Conservation (phyloP, 805 yeast species). For the Wickerhamia fluorescens region DNA sequence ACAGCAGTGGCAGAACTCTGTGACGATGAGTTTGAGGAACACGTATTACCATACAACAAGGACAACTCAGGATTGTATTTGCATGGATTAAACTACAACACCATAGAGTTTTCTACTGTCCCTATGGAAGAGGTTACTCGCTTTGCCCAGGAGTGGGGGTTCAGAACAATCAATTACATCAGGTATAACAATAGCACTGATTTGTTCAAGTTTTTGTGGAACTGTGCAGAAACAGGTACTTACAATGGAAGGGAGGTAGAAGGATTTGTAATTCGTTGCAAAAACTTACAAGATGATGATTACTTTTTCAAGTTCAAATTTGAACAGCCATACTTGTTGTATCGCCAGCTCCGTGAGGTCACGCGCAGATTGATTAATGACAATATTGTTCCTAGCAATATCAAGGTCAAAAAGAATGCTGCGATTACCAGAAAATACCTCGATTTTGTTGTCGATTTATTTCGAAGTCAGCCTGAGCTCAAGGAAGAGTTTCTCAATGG, state of each 20-base stretch:
- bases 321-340: constrained; percentile 89
- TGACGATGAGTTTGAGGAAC: constrained; percentile 92
- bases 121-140: constrained; percentile 51
- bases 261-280: constrained; percentile 86
- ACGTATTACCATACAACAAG: constrained; percentile 65
- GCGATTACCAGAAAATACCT: constrained; percentile 61
- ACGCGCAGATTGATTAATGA: constrained; percentile 49
- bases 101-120: constrained; percentile 54
- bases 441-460: constrained; percentile 52
- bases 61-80: constrained; percentile 76
- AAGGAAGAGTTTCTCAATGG: constrained; percentile 43
- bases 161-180: constrained; percentile 49
- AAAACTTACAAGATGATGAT: constrained; percentile 26
- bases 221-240: constrained; percentile 58
- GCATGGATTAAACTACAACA: constrained; percentile 80
- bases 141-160: constrained; percentile 67
- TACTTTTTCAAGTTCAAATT: constrained; percentile 90
- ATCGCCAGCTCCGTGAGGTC: constrained; percentile 84
- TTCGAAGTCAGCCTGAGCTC: constrained; percentile 43
- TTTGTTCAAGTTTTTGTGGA: constrained; percentile 46
- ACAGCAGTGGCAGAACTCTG: constrained; percentile 94
- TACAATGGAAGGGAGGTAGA: constrained; percentile 72
- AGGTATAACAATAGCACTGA: constrained; percentile 28
- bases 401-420: constrained; percentile 35
- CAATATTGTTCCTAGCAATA: constrained; percentile 7